These are phyloP conservation scores for Phyllosticta ampelicida DNA, from an alignment of 2,329 filamentous ascomycete species.

Conservation along the genomic window DNA sequence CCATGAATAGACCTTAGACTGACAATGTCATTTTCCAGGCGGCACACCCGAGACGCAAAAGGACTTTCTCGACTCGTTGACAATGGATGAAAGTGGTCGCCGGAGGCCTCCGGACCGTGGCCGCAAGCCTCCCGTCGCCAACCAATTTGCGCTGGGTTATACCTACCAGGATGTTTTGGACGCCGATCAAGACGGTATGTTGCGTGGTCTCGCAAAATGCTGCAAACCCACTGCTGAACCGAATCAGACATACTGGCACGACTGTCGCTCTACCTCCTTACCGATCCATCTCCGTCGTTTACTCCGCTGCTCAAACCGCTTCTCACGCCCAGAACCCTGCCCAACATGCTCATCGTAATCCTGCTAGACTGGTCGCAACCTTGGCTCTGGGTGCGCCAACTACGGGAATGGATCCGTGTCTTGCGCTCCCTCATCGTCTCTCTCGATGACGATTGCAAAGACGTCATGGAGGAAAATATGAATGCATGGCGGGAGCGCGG, in stretches of 20 bases:
- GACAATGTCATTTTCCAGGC: slow-evolving; percentile 38
- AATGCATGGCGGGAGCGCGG: slow-evolving; percentile 57
- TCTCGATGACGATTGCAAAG: slow-evolving; percentile 64
- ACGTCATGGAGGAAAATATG: slow-evolving; percentile 81
- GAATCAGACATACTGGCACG: slow-evolving; percentile 73
- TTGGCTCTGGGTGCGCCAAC: slow-evolving; percentile 81
- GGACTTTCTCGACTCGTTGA: slow-evolving; percentile 58
- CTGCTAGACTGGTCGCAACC: slow-evolving; percentile 94
- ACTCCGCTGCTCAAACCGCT: slow-evolving; percentile 73
- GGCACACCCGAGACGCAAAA: slow-evolving; percentile 73
- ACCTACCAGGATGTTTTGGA: slow-evolving; percentile 93
- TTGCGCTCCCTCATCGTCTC: slow-evolving; percentile 66
- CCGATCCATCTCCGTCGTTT: slow-evolving; percentile 74
- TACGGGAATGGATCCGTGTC: slow-evolving; percentile 81
- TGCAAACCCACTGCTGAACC: slow-evolving; percentile 13
- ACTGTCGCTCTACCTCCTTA: slow-evolving; percentile 78
- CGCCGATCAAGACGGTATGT: slow-evolving; percentile 76
- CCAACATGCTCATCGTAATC: slow-evolving; percentile 76
- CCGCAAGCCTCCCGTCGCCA: slow-evolving; percentile 65
- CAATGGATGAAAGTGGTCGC: slow-evolving; percentile 26
- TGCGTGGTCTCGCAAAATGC: background rate
- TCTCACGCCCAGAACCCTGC: slow-evolving; percentile 70
- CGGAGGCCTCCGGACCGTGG: slow-evolving; percentile 43
- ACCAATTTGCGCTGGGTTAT: slow-evolving; percentile 85
- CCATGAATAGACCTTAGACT: slow-evolving; percentile 2